These are phyloP conservation scores for Alternaria arborescens DNA, from an alignment of 2,329 filamentous ascomycete genomes.

Conservation along the genomic window DNA sequence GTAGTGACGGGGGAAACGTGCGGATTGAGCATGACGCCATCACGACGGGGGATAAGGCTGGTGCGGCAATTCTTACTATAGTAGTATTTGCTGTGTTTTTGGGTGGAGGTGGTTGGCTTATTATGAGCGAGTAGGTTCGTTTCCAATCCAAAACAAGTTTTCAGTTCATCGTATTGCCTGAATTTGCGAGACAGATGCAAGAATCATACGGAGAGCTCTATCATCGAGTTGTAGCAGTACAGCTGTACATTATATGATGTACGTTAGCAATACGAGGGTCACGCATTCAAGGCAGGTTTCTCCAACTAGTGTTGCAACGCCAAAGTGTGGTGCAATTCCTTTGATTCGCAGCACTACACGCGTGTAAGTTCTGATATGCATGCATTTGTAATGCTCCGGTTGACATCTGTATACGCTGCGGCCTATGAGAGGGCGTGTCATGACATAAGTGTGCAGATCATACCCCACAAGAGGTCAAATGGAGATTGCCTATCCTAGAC, in stretches of 20 bases:
- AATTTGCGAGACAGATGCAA: background rate
- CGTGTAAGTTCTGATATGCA: background rate
- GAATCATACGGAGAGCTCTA: background rate
- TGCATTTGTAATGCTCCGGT: background rate
- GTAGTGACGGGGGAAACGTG: conserved; percentile 36
- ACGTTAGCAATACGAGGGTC: background rate
- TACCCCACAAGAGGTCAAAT: background rate
- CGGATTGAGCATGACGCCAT: conserved; percentile 48
- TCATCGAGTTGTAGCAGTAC: background rate
- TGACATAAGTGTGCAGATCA: conserved; percentile 10
- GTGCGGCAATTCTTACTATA: conserved; percentile 71
- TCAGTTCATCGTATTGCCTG: background rate
- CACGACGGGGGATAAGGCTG: conserved; percentile 69
- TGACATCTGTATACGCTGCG: background rate
- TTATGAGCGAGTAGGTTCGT: conserved; percentile 31
- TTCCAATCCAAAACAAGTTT: background rate
- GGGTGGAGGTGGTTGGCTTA: conserved; percentile 62
- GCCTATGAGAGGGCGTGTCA: background rate
- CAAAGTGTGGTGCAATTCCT: background rate
- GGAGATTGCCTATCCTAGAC: background rate
- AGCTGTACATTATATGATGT: background rate
- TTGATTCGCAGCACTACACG: background rate
- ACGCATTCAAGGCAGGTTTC: background rate
- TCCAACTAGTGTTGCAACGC: background rate
- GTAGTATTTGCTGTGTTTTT: conserved; percentile 64